Evolutionary conservation across 1,284 basidiomycete species (phyloP), one percentile per base, ranked within the genome.

Genomic region (Cryptococcus maquisensis): DNA sequence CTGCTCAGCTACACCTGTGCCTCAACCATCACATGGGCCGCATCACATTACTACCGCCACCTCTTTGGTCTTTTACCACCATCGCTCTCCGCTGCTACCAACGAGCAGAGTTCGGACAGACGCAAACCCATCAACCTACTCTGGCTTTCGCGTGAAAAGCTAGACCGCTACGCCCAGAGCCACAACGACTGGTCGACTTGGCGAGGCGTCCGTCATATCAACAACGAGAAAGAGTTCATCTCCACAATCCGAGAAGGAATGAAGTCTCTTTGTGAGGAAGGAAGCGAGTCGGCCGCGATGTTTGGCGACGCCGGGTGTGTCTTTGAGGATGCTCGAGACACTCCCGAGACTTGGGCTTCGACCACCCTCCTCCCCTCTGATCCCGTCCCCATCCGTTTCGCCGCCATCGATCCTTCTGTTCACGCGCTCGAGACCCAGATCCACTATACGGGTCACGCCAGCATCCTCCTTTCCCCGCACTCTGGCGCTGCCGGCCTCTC

Each of bases 41-140:
- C 70, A 15, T 58, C 69, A 0, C 72, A 73, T 47, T 75, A 71
- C 56, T 71, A 70, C 52, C 68, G 73, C 15, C 64, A 71, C 42
- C 57, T 75, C 2, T 72, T 73, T 41, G 72, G 73, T 38, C 61
- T 72, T 12, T 35, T 54, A 1, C 65, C 69, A 4, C 55, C 38
- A 10, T 61, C 60, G 1, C 55, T 63, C 23, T 49, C 54, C 4
- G 48, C 20, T 3, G 24, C 55, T 8, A 41, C 18, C 16, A 51
- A 41, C n/a, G 43, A 49, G 21, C 32, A 45, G 9, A 38, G 54
- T 15, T 51, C 52, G 2, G 26, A 52, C 35, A 46, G 40, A 21
- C 56, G 57, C 7, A 44, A 51, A 28, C 57, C 64, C 0, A 64
- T 75, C 55, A 71, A 74, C 51, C 62, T 75, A 10, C 65, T 75